These are phyloP conservation scores for Yamadazyma paraphyllophila DNA, from an alignment of 805 yeast genomes.

Conservation along the genomic window DNA sequence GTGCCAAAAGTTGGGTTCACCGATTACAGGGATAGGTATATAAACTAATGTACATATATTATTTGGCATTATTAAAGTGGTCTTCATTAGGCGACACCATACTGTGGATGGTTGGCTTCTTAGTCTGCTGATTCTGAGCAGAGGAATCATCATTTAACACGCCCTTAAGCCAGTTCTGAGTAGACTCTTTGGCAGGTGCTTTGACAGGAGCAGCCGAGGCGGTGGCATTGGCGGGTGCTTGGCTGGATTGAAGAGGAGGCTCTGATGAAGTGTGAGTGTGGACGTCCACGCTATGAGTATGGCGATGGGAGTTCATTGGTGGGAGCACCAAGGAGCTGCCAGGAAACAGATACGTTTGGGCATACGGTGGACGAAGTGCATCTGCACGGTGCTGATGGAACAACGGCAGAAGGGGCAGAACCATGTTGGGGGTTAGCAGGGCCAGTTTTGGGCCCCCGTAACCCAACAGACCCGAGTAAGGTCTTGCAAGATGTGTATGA, in stretches of 20 bases:
- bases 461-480: conserved; percentile 7
- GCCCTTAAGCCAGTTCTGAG: conserved; percentile 27
- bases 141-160: conserved; percentile 24
- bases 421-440: conserved; percentile 28
- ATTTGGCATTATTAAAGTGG: conserved; percentile 8
- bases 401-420: conserved; percentile 39
- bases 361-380: neutral
- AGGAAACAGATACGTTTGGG: neutral
- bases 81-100: conserved; percentile 27
- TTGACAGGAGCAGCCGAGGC: conserved; percentile 1
- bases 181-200: conserved; percentile 8
- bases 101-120: conserved; percentile 31
- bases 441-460: conserved; percentile 18
- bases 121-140: conserved; percentile 8
- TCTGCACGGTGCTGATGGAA: conserved; percentile 33
- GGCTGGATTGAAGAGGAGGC: too few species aligned
- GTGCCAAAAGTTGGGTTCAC: too few species aligned
- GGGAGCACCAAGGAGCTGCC: conserved; percentile 10
- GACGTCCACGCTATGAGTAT: neutral
- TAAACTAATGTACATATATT: conserved; percentile 6
- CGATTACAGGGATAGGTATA: neutral
- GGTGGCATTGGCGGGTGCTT: too few species aligned
- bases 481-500: conserved; percentile 12
- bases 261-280: conserved; percentile 2
- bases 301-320: conserved; percentile 5